Base-by-base conservation (phyloP, 768 basidiomycete species). In the Cyclocybe aegerita region DNA sequence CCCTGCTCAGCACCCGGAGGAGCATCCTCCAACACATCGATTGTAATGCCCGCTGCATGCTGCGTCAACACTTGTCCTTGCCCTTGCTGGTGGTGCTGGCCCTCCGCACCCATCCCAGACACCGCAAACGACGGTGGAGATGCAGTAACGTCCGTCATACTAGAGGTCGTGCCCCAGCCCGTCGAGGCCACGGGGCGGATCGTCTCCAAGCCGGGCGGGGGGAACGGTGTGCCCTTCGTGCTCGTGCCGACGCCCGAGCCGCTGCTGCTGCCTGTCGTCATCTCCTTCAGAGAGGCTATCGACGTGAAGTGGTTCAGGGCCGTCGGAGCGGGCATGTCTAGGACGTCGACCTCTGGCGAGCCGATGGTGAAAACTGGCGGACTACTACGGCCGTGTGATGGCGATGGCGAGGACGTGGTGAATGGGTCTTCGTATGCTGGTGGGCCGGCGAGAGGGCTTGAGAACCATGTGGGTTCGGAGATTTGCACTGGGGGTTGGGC, bases 1-100 rank as follows among this genome's bases (percentile, higher is more conserved):
- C 78, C 70, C 48, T 78, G 79, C 14, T 74, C 75, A 17, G 87
- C 81, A 48, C 62, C 61, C 2, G 88, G 88, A 7, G 88, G 88
- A 16, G 75, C 83, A 32, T 88, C 84, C 53, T 90, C 88, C 11
- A 88, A 68, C 4, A 87, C 61, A 60, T 89, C 85, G 14, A 83
- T 76, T 3, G 74, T 66, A 47, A 83, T 68, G 2, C 55, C 67
- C 35, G 65, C 46, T 51, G 61, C 46, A 57, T 64, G 54, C 74
- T 43, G 66, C 66, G 15, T 31, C 31, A 23, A 29, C 16, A 34
- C 4, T 39, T 7, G 31, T 43, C 45, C 33, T 36, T 34, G 33
- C 34, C 50, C 31, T 47, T 48, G 38, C 14, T 46, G 32, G 47
- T n/a, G 15, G 29, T 38, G 11, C 31, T 10, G 7, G n/a, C 50